Percentiles rank a stretch among this genome's conserved stretches.
phyloP scores from a whole-genome alignment of 1,284 basidiomycete genomes.

The Ustilago loliicola region DNA sequence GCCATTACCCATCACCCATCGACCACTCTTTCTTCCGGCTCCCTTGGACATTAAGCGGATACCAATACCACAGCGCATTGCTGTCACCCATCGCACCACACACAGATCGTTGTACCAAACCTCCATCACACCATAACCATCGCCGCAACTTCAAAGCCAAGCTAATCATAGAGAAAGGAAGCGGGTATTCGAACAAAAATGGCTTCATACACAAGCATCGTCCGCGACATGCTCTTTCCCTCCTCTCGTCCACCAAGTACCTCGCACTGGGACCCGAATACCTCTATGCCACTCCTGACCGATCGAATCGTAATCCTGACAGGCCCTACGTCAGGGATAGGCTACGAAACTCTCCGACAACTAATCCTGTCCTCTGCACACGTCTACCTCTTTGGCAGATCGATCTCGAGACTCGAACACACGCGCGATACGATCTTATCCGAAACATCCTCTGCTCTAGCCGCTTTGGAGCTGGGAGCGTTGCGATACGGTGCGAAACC shows the following conservation, averaged over 20 bases:
- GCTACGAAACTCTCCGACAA: constrained; percentile 54
- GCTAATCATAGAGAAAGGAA: too few species aligned
- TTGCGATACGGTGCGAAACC: constrained; percentile 1
- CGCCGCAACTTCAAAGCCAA: neutral
- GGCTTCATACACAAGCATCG: constrained; percentile 39
- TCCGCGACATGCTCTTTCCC: constrained; percentile 21
- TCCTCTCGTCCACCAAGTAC: neutral
- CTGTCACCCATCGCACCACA: too few species aligned
- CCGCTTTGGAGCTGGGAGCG: neutral
- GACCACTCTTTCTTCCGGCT: too few species aligned
- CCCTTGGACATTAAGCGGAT: too few species aligned
- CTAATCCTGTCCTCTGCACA: constrained; percentile 56
- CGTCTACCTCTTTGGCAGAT: constrained; percentile 56
- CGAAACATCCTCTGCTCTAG: constrained; percentile 12
- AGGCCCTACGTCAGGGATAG: constrained; percentile 63
- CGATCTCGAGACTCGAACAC: constrained; percentile 9
- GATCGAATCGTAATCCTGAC: constrained; percentile 60
- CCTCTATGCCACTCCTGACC: constrained; percentile 27
- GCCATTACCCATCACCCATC: too few species aligned
- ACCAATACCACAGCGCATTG: too few species aligned
- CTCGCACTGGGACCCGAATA: constrained; percentile 25
- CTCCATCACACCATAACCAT: neutral
- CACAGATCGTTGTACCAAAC: too few species aligned
- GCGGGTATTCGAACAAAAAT: constrained; percentile 7
- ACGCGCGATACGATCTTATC: constrained; percentile 9